phyloP scores from a whole-genome alignment of 2,329 filamentous ascomycete genomes.

The Penicillium sp. region DNA sequence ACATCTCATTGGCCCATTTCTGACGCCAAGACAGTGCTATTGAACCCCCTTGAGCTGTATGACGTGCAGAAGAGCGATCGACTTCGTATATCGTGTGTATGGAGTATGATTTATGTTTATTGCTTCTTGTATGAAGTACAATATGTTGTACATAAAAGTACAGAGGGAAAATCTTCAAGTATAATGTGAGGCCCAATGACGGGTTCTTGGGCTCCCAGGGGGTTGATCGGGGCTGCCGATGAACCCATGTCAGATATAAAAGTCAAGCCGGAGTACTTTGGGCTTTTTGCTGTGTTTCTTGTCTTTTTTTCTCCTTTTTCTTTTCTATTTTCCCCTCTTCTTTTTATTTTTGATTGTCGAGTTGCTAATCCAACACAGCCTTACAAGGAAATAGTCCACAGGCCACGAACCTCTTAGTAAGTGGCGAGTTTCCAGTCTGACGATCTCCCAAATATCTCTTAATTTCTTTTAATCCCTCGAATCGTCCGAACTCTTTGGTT shows the following conservation, averaged over 20 bases:
- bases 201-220: slow-evolving; percentile 1
- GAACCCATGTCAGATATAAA: slow-evolving; percentile 14
- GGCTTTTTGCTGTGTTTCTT: too few species aligned
- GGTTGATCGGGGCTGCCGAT: slow-evolving; percentile 7
- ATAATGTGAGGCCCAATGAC: neutral
- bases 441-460: neutral
- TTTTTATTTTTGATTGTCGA: neutral
- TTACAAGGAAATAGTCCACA: slow-evolving; percentile 5
- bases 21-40: neutral
- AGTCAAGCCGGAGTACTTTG: neutral
- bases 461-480: neutral
- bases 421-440: slow-evolving; percentile 6
- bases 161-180: neutral
- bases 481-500: neutral
- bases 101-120: neutral
- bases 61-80: neutral
- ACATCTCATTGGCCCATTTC: neutral
- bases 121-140: neutral
- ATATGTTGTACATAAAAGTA: neutral
- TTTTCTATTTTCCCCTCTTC: neutral
- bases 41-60: neutral
- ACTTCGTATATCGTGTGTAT: neutral
- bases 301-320: neutral
- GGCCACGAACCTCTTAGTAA: slow-evolving; percentile 3
- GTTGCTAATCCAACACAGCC: neutral